Base-by-base conservation (phyloP, 768 basidiomycete species). In the Leucocoprinus leucothites region DNA sequence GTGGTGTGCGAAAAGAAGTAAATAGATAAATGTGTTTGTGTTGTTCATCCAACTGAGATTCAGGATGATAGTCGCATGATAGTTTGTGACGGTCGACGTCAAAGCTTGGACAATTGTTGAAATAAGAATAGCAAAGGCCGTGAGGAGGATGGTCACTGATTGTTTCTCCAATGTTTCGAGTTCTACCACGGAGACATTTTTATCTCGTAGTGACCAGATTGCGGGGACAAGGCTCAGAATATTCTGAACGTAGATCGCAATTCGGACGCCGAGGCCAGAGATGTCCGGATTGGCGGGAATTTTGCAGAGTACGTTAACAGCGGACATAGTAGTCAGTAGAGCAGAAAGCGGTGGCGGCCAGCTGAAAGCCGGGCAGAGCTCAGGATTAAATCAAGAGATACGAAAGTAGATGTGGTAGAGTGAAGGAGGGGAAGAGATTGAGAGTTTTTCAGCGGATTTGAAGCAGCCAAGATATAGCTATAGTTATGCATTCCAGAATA, bases 41-140 rank as follows among this genome's bases (percentile, higher is more conserved):
- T 64, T 65, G 47, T 63, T 65, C 59, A 64, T 64, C 65, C 68
- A 69, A 51, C 61, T 62, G 24, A 65, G 57, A 43, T 58, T 60
- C 44, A 69, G 65, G 18, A 70, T 52, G 47, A 69, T 58, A 35
- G 40, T 53, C 4, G 53, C 61, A 49, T 67, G 63, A 52, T 59
- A 65, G 31, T 31, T 31, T 24, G 48, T 60, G 4, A 61, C 46
- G 8, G 67, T 34, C 9, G 54, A 53, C 1, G 35, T 6, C 0
- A 58, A 60, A 28, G 61, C 64, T 53, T 66, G 57, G 8, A 66
- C 57, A 24, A 66, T 56, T 2, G 65, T 58, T 0, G 67, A 61
- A 25, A 69, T 56, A 2, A 70, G 60, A 13, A 67, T 58, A 26
- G 62, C 66, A 38, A 63, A 67, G 0, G 62, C 65, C 1, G 63